These are phyloP conservation scores for Buddleja alternifolia DNA, from an alignment of 257 asterid genomes.

Conservation along the genomic window DNA sequence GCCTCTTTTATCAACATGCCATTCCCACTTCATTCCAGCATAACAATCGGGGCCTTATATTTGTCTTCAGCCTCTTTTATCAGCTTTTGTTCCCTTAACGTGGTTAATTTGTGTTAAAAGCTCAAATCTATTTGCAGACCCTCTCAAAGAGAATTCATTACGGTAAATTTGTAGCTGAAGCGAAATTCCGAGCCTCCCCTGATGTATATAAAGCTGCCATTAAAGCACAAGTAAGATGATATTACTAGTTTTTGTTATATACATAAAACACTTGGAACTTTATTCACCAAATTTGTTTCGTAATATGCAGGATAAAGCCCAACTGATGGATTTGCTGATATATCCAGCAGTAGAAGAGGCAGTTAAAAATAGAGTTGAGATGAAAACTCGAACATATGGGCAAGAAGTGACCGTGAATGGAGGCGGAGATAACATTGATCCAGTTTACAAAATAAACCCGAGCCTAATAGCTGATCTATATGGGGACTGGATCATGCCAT, in stretches of 20 bases:
- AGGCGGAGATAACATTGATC: slow-evolving; percentile 39
- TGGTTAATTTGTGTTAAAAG: neutral
- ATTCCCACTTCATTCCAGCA: too few relatives aligned
- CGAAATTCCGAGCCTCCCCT: slow-evolving; percentile 77
- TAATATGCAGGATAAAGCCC: slow-evolving; percentile 53
- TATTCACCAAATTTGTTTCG: neutral
- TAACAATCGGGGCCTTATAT: too few relatives aligned
- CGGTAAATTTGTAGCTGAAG: slow-evolving; percentile 97
- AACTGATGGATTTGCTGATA: slow-evolving; percentile 70
- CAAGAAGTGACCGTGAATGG: slow-evolving; percentile 53
- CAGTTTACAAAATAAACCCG: slow-evolving; percentile 77
- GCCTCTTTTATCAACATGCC: too few relatives aligned
- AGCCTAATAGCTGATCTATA: slow-evolving; percentile 69
- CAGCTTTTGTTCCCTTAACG: neutral
- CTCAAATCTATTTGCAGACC: slow-evolving; percentile 42
- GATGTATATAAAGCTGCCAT: slow-evolving; percentile 72
- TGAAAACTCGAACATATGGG: slow-evolving; percentile 77
- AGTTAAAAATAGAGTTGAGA: slow-evolving; percentile 69
- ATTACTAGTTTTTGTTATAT: neutral
- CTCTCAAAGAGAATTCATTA: slow-evolving; percentile 94
- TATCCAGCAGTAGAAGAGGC: slow-evolving; percentile 77
- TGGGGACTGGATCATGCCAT: slow-evolving; percentile 93
- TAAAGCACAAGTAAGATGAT: slow-evolving; percentile 56
- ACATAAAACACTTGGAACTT: too few relatives aligned
- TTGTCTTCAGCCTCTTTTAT: slow-evolving; percentile 8